Base-by-base conservation (phyloP, 2,329 filamentous ascomycete genomes). In the Clonostachys chloroleuca region DNA sequence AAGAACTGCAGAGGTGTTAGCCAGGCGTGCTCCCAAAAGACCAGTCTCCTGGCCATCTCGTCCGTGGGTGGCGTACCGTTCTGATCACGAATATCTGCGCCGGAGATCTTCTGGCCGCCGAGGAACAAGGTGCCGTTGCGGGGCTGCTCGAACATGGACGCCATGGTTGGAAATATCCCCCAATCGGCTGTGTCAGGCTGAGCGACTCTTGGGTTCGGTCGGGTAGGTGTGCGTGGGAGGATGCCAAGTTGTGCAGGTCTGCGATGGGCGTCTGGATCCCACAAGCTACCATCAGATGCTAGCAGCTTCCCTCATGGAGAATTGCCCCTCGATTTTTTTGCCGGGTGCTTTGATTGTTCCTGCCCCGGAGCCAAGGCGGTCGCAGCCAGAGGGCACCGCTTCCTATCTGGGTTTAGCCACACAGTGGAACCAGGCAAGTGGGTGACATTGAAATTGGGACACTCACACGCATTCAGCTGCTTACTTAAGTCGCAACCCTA, bases 121-220 rank as follows among this genome's bases (percentile, higher is more conserved):
- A 99, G 82, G 77, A 99, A 99, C 60, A 99, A 81, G 62, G 91
- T 96, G 69, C 95, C 94, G 66, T 95, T 95, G 65, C 92, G 83
- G 64, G 91, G 87, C 74, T 94, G 89, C 74, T 96, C 91, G 65
- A 97, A 99, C 71, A 99, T 91, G 65, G 89, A 89, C 69, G 90
- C 86, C 94, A 99, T 99, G 54, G 52, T 51, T 61, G 40, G 17
- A 14, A 51, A 44, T 56, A 56, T 30, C 24, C 24, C 24, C 24
- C 24, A 30, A 30, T 10, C 8, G 24, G 24, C 24, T 30, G 24
- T 8, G 24, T 30, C 24, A 30, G 24, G 24, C 24, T 30, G 24
- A 5, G 24, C 10, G 24, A 30, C 24, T 30, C 24, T 30, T 30
- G 24, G 24, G 24, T 4, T 30, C 24, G 24, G 9, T 30, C 24